A percentile compares a stretch with the other conserved stretches of the same genome.
These are phyloP conservation scores for Noccaea bulbosa DNA, from an alignment of 345 rosid species.

Conservation along the genomic window DNA sequence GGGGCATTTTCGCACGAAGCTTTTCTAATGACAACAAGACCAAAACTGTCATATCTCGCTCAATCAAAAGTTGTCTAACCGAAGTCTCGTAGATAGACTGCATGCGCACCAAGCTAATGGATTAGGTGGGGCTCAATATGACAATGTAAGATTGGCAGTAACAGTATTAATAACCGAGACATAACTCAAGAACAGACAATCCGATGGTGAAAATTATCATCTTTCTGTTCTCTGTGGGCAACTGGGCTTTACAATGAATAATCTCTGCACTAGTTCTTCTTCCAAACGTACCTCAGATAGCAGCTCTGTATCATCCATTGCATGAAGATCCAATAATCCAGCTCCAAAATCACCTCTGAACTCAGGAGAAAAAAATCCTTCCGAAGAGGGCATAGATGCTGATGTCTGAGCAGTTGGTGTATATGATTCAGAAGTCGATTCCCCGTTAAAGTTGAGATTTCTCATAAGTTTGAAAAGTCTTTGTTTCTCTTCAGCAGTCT, in stretches of 20 bases:
- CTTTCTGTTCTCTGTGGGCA: not conserved
- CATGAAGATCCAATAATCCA: conserved; percentile 97
- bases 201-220: conserved; percentile 3
- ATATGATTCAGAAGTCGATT: conserved; percentile 75
- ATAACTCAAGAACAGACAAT: conserved; percentile 11
- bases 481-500: conserved; percentile 97
- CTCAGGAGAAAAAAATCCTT: conserved; percentile 82
- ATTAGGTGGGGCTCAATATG: conserved; percentile 21
- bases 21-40: conserved; percentile 19
- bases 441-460: conserved; percentile 92
- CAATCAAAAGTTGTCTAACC: conserved; percentile 7
- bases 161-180: conserved; percentile 2
- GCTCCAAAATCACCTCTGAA: conserved; percentile 99
- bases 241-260: conserved; percentile 12
- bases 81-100: conserved; percentile 13
- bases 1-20: not conserved
- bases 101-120: conserved; percentile 16
- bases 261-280: not conserved
- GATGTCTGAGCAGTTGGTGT: conserved; percentile 67
- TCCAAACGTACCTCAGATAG: conserved; percentile 73
- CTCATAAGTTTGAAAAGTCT: conserved; percentile 91
- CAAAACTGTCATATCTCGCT: conserved; percentile 18
- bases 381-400: conserved; percentile 64
- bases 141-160: conserved; percentile 3
- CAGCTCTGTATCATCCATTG: conserved; percentile 98